Evolutionary conservation across 2,329 filamentous ascomycete species (phyloP).

Genomic region (Monosporascus sp.): DNA sequence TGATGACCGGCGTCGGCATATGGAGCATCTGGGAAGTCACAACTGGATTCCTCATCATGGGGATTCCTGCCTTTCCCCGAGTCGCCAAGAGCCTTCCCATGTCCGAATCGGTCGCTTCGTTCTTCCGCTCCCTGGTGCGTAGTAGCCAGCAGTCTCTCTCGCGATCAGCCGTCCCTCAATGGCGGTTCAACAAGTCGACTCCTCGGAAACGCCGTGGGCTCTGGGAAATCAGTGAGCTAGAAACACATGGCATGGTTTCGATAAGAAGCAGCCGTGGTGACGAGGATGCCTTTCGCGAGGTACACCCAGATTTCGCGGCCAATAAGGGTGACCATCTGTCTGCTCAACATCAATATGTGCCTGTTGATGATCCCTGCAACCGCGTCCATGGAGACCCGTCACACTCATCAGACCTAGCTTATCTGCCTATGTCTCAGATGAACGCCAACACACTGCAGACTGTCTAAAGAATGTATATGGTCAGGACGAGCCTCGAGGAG

Average conservation of each 20-base stretch:
- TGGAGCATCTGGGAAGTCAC: slow-evolving; percentile 13
- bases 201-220: not conserved
- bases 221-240: not conserved
- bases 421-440: no score
- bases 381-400: no score
- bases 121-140: not conserved
- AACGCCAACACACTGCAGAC: no score
- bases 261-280: no score
- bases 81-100: slow-evolving; percentile 6
- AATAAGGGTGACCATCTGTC: no score
- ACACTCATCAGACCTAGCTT: no score
- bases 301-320: no score
- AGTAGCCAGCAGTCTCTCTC: not conserved
- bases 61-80: slow-evolving; percentile 9
- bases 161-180: not conserved
- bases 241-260: not conserved
- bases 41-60: slow-evolving; percentile 12
- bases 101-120: slow-evolving; percentile 4
- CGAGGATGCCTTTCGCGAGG: no score
- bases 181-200: not conserved
- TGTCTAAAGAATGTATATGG: no score
- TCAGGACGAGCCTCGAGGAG: no score
- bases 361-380: no score
- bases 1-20: slow-evolving; percentile 8
- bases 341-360: no score